These are phyloP conservation scores for Paramecium biaurelia DNA, from an alignment of 73 alveolate species.

Conservation along the genomic window DNA sequence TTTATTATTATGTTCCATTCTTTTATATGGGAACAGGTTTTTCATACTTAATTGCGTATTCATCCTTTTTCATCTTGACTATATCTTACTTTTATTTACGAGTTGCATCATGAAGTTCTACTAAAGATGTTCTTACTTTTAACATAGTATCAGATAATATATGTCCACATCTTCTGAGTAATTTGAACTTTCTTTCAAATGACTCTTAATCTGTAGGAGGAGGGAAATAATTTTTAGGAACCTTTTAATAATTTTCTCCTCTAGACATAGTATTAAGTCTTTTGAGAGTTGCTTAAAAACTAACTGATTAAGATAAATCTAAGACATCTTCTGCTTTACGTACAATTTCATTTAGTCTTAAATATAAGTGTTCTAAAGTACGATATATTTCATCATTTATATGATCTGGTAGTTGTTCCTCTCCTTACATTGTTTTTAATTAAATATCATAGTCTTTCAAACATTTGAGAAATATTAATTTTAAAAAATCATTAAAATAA, in stretches of 20 bases:
- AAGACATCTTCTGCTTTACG: slow-evolving; percentile 6
- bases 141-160: background rate
- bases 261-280: background rate
- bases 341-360: background rate
- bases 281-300: slow-evolving; percentile 16
- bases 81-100: background rate
- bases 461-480: background rate
- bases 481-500: slow-evolving; percentile 1
- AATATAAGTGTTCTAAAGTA: background rate
- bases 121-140: background rate
- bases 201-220: background rate
- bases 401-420: background rate
- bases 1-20: background rate
- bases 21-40: background rate
- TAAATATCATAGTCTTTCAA: background rate
- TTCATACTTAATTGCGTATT: background rate
- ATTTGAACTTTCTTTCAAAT: slow-evolving; percentile 18
- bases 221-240: background rate
- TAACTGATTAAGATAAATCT: background rate
- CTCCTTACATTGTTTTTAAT: background rate
- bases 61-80: background rate
- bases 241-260: background rate
- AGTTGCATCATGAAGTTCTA: slow-evolving; percentile 20
- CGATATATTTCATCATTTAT: background rate
- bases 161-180: slow-evolving; percentile 7